Conservation (phyloP, 2,329 filamentous ascomycete species). For the Fusarium circinatum region DNA sequence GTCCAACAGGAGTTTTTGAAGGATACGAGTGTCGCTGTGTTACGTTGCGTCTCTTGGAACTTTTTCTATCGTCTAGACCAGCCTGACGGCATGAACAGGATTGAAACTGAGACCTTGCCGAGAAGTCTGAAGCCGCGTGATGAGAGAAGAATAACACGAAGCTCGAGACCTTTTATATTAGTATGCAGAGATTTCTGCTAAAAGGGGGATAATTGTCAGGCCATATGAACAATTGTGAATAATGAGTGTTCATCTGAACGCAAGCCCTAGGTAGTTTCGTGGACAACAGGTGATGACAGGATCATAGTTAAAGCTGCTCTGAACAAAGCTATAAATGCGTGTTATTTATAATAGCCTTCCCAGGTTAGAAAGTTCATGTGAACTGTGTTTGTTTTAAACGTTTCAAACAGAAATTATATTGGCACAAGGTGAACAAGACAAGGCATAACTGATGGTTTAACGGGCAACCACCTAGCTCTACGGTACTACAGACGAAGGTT, state of each 20-base stretch:
- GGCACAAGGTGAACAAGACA: neutral
- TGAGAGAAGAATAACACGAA: neutral
- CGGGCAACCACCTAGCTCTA: neutral
- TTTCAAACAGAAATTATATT: neutral
- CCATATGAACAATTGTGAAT: neutral
- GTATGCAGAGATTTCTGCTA: neutral
- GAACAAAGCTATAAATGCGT: neutral
- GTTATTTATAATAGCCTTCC: neutral
- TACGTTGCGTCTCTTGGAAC: neutral
- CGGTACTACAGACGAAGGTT: neutral
- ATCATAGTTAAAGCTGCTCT: neutral
- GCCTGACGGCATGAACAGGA: neutral
- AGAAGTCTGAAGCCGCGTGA: neutral
- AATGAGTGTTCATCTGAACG: neutral
- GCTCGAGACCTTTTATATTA: neutral
- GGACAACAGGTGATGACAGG: neutral
- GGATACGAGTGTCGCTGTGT: neutral
- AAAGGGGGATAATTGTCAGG: neutral
- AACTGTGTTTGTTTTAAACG: neutral
- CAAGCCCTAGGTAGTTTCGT: neutral
- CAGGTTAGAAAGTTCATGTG: neutral
- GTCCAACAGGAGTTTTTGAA: neutral
- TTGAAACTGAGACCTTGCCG: neutral
- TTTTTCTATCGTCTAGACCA: neutral
- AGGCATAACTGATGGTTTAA: neutral